Evolutionary conservation across 768 basidiomycete genomes (phyloP), one percentile per base, ranked within the genome.

Genomic region (Multifurca ochricompacta): DNA sequence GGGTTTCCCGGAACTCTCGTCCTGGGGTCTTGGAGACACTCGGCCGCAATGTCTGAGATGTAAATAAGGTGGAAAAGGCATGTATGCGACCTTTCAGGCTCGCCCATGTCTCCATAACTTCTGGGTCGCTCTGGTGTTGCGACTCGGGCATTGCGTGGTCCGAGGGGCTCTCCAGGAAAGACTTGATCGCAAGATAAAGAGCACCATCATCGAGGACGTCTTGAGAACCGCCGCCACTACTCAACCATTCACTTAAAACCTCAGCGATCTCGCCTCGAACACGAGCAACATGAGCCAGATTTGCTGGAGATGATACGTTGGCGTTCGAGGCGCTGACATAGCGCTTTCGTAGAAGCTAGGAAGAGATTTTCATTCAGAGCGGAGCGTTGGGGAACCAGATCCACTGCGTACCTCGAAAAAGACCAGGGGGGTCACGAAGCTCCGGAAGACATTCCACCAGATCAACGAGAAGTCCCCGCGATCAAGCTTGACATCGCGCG

Each of bases 401-500:
- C 42, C 43, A 53, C 16, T 2, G 63, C 77, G 44, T 62, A 89
- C 90, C 81, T 91, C 88, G 65, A 92, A 91, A 62, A 92, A 87
- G 1, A 85, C 85, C 7, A 85, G 67, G 0, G 90, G 89, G 0
- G 85, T 82, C 8, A 91, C 79, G 60, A 91, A 89, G 62, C 85
- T 88, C 37, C 90, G 75, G 65, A 87, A 92, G 18, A 80, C 79
- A 57, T 77, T 82, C 87, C 89, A 92, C 87, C 89, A 92, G 3
- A 88, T 78, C 40, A 73, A 74, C 2, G 81, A 75, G 69, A 87
- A 91, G 63, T 91, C 89, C 1, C 64, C 70, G 41, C 81, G 77
- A 69, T 91, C 89, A 13, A 91, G 77, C 23, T 81, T 72, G 39
- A 91, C 70, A 44, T 87, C 82, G 31, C 87, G 73, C 0, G 85